Percentiles rank a stretch among this genome's conserved stretches.
Conservation (phyloP, 371 early-diverging fungal species). For the Mucor saturninus region DNA sequence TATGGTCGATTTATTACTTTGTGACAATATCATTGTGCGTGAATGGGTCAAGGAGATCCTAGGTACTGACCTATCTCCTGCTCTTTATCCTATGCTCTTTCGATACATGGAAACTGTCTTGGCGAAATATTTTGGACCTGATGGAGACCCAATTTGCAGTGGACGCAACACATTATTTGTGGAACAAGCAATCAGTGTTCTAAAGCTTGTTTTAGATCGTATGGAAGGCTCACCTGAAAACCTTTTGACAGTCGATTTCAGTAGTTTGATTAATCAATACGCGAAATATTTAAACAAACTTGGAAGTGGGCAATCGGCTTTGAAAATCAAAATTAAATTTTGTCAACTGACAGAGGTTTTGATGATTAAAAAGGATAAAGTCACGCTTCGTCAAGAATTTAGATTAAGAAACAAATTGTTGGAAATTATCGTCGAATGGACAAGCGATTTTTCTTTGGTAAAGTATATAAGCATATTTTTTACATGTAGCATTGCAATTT, state of each 20-base stretch:
- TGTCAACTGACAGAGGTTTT: slow-evolving; percentile 85
- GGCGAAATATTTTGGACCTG: slow-evolving; percentile 76
- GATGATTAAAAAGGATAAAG: slow-evolving; percentile 79
- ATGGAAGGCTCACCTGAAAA: slow-evolving; percentile 73
- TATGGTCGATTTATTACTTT: slow-evolving; percentile 84
- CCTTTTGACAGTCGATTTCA: slow-evolving; percentile 80
- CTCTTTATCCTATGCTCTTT: slow-evolving; percentile 85
- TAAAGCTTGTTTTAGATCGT: slow-evolving; percentile 85
- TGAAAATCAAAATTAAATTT: slow-evolving; percentile 84
- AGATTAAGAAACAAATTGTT: slow-evolving; percentile 82
- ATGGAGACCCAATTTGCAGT: slow-evolving; percentile 76
- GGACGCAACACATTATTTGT: slow-evolving; percentile 87
- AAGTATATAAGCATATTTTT: not conserved
- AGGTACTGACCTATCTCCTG: slow-evolving; percentile 83
- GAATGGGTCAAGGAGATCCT: slow-evolving; percentile 90
- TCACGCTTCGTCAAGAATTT: slow-evolving; percentile 87
- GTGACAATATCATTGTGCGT: slow-evolving; percentile 86
- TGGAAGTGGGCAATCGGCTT: slow-evolving; percentile 62
- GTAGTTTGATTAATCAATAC: slow-evolving; percentile 77
- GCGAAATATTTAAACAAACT: slow-evolving; percentile 82
- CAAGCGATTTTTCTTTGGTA: slow-evolving; percentile 76
- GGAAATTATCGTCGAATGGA: slow-evolving; percentile 87
- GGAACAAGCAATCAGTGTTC: slow-evolving; percentile 86
- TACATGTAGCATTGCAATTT: not conserved
- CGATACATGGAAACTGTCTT: slow-evolving; percentile 80